Evolutionary conservation across 345 rosid species (phyloP), one percentile per base, ranked within the genome.

Genomic region (Melastoma malabathricum): DNA sequence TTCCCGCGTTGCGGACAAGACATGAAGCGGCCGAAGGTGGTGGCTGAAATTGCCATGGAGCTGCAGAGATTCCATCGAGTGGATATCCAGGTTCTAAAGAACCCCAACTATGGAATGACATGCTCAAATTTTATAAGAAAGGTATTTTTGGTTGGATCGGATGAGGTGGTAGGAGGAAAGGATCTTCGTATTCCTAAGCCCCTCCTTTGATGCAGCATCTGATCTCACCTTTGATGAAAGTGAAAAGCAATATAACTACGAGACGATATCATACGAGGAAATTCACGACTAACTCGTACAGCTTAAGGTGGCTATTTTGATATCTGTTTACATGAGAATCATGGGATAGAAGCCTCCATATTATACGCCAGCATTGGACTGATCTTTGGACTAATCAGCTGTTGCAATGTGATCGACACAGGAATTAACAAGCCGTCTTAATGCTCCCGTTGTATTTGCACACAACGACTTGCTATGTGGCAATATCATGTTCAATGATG

Each of bases 391-490:
- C 38, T 31, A 5, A 31, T 31, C 38, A 31, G 38, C 10, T 70
- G 50, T 46, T 57, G 46, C 61, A 54, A 80, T 72, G 58, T 70
- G 55, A 51, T 70, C 75, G 75, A 70, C 64, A 18, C 95, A 92
- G 98, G 96, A 92, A 68, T 68, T 87, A 70, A 69, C 96, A 25
- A 74, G 64, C 59, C 66, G 47, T 65, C 81, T 92, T 55, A 74
- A 76, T 49, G 51, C 96, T 60, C 86, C 96, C 0, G 93, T 87
- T 58, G 96, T 92, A 63, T 92, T 82, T 75, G 71, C 88, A 50
- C 98, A 92, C 62, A 92, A 87, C 59, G 98, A 92, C 77, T 72
- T 92, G 72, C 93, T 92, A 19, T 87, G 89, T 13, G 98, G 96
- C 55, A 92, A 92, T 63, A 51, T 92, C 58, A 92, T 92, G 98